These are phyloP conservation scores for Crepidotus variabilis DNA, from an alignment of 768 basidiomycete genomes.

Conservation along the genomic window DNA sequence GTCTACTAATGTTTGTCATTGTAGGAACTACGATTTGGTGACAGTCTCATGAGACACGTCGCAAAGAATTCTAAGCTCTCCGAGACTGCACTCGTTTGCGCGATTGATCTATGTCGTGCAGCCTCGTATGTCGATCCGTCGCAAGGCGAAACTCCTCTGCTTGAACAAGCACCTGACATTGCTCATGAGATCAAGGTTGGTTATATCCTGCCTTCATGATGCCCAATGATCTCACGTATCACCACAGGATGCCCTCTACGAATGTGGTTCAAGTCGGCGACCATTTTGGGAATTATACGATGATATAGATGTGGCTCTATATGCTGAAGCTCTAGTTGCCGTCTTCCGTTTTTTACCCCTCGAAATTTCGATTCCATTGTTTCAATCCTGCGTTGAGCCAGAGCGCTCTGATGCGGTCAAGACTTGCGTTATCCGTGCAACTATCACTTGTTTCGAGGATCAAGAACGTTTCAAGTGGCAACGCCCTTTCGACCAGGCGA, in stretches of 20 bases:
- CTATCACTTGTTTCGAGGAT: constrained; percentile 64
- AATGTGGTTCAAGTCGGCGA: constrained; percentile 36
- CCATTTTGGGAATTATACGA: constrained; percentile 73
- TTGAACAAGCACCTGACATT: constrained; percentile 64
- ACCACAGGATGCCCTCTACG: constrained; percentile 27
- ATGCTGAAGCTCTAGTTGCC: constrained; percentile 69
- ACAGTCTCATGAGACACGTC: constrained; percentile 60
- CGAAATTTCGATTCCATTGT: constrained; percentile 57
- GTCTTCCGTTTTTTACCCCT: constrained; percentile 68
- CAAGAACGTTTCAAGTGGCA: constrained; percentile 55
- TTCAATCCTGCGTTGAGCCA: constrained; percentile 64
- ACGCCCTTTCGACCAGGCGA: constrained; percentile 44
- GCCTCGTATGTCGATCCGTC: constrained; percentile 45
- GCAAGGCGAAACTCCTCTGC: constrained; percentile 58
- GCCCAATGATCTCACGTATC: neutral
- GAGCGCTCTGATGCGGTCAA: constrained; percentile 82
- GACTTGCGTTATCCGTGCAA: constrained; percentile 71
- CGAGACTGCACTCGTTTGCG: constrained; percentile 68
- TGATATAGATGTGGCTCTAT: constrained; percentile 72
- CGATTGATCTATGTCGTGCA: constrained; percentile 74
- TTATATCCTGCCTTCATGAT: neutral
- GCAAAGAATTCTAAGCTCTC: constrained; percentile 50
- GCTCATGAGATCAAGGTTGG: constrained; percentile 78
- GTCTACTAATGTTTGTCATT: neutral
- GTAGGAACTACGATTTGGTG: constrained; percentile 56